Evolutionary conservation across 2,329 filamentous ascomycete genomes (phyloP).

Genomic region (Alternaria incomplexa): DNA sequence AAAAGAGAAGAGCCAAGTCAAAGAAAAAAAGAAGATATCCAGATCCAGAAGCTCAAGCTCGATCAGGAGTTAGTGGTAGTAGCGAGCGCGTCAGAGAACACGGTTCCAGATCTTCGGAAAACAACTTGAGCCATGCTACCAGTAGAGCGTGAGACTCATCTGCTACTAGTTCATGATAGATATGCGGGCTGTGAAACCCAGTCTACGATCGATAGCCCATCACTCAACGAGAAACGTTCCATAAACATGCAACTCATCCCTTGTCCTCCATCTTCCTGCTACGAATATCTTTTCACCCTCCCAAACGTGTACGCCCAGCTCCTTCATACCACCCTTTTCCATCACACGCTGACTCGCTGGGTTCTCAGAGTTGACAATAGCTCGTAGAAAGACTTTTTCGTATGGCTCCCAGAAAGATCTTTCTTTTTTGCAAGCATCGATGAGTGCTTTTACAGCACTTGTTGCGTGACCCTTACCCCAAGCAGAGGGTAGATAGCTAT

Average conservation of each 20-base stretch:
- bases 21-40: background rate
- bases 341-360: conserved; percentile 38
- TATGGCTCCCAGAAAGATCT: conserved; percentile 31
- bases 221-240: conserved; percentile 21
- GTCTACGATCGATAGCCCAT: background rate
- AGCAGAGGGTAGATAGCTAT: conserved; percentile 25
- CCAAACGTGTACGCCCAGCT: conserved; percentile 36
- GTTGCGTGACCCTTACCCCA: conserved; percentile 35
- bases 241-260: conserved; percentile 33
- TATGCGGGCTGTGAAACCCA: background rate
- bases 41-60: background rate
- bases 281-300: conserved; percentile 28
- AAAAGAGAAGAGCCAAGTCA: background rate
- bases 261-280: conserved; percentile 31
- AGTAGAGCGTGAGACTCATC: background rate
- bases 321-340: conserved; percentile 36
- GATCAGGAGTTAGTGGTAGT: background rate
- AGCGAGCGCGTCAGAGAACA: background rate
- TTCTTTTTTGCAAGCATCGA: conserved; percentile 26
- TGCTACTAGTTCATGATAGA: background rate
- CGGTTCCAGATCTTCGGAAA: background rate
- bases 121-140: background rate
- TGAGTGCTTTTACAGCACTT: conserved; percentile 26
- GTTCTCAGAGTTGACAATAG: conserved; percentile 41
- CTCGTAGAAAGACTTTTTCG: conserved; percentile 37